Evolutionary conservation across 441 rosid species (phyloP).

Genomic region (Erodium moschatum): DNA sequence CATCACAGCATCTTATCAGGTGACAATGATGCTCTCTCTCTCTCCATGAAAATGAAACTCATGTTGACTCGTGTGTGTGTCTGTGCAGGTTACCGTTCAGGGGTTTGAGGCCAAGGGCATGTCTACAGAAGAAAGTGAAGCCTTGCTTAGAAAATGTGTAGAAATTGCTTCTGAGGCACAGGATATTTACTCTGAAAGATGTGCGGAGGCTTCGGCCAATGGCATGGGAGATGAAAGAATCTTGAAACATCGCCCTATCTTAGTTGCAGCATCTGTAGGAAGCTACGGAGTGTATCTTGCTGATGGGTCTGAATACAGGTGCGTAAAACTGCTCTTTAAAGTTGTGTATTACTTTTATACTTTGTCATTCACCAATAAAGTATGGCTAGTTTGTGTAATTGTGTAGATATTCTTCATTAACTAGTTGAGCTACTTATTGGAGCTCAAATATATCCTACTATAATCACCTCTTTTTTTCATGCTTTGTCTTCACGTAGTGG

Average conservation of each 20-base stretch:
- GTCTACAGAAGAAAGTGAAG: constrained; percentile 53
- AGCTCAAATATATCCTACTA: neutral
- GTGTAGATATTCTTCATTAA: neutral
- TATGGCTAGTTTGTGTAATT: neutral
- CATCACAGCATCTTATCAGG: constrained; percentile 79
- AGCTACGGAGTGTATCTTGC: constrained; percentile 93
- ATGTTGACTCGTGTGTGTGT: constrained; percentile 10
- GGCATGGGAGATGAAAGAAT: constrained; percentile 28
- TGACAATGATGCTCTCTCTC: constrained; percentile 12
- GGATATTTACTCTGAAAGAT: constrained; percentile 38
- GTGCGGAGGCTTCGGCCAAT: constrained; percentile 28
- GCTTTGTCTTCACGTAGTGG: constrained; percentile 39
- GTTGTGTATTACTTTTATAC: neutral
- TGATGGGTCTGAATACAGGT: constrained; percentile 95
- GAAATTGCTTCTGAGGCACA: constrained; percentile 70
- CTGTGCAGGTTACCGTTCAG: constrained; percentile 69
- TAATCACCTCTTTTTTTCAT: neutral
- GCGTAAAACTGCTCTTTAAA: constrained; percentile 11
- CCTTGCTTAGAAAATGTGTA: constrained; percentile 58
- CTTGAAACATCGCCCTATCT: constrained; percentile 45
- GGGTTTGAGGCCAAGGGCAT: constrained; percentile 75
- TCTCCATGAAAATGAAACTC: constrained; percentile 9
- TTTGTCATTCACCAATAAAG: neutral
- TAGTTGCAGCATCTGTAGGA: constrained; percentile 85
- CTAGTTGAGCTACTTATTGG: neutral